Evolutionary conservation across 1,284 basidiomycete species (phyloP).

Genomic region (Stygiomarasmius scandens): DNA sequence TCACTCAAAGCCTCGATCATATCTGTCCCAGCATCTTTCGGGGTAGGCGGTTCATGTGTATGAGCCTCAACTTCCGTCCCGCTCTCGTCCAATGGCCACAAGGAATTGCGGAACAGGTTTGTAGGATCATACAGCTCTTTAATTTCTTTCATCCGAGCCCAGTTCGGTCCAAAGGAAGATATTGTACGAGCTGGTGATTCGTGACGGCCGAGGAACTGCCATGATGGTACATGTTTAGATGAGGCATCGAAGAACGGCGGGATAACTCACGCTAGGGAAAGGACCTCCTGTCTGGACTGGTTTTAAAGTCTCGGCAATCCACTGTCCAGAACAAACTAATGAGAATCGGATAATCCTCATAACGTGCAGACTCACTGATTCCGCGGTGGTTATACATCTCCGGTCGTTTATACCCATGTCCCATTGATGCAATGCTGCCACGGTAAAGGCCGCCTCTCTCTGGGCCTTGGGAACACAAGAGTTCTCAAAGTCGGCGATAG

Average conservation of each 20-base stretch:
- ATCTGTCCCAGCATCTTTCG: slow-evolving; percentile 1
- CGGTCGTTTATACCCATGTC: slow-evolving; percentile 75
- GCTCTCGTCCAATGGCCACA: slow-evolving; percentile 72
- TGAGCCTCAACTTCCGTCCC: slow-evolving; percentile 51
- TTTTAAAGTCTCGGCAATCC: slow-evolving; percentile 74
- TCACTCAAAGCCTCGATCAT: too few relatives aligned
- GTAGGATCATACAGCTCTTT: slow-evolving; percentile 77
- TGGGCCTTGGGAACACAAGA: slow-evolving; percentile 76
- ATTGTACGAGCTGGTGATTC: slow-evolving; percentile 65
- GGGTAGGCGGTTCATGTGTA: slow-evolving; percentile 58
- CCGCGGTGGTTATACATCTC: slow-evolving; percentile 77
- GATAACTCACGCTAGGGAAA: slow-evolving; percentile 75
- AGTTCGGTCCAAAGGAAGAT: slow-evolving; percentile 74
- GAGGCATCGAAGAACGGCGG: not conserved
- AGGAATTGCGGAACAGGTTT: slow-evolving; percentile 71
- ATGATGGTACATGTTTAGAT: too few relatives aligned
- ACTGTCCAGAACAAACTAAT: too few relatives aligned
- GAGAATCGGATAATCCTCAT: too few relatives aligned
- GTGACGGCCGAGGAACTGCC: slow-evolving; percentile 80
- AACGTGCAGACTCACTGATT: slow-evolving; percentile 56
- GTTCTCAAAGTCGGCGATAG: slow-evolving; percentile 72
- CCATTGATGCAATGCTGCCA: slow-evolving; percentile 93
- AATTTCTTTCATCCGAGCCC: slow-evolving; percentile 65
- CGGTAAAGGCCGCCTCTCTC: slow-evolving; percentile 80
- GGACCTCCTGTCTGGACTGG: slow-evolving; percentile 77